A percentile compares a stretch with the other conserved stretches of the same genome.
phyloP scores from a whole-genome alignment of 805 yeast species.

The Starmerella stigmatis region DNA sequence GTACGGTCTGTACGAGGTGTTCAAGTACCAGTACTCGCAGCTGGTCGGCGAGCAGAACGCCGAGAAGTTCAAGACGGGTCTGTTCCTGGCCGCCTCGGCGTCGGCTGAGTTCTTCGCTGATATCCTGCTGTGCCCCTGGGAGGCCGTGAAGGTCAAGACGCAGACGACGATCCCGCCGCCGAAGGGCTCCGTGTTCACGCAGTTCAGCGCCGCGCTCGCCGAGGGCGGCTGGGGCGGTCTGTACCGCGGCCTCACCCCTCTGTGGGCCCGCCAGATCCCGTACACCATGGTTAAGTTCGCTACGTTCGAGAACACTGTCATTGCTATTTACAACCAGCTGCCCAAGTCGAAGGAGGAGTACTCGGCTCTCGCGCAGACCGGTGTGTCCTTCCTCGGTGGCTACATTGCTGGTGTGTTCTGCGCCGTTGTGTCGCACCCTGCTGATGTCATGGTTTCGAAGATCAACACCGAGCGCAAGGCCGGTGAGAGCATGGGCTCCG shows the following conservation, averaged over 20 bases:
- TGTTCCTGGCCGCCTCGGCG: conserved; percentile 77
- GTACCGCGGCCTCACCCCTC: conserved; percentile 80
- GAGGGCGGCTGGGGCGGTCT: conserved; percentile 64
- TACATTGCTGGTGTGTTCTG: conserved; percentile 95
- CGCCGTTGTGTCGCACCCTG: conserved; percentile 93
- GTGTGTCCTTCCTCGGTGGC: conserved; percentile 90
- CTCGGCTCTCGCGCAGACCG: conserved; percentile 69
- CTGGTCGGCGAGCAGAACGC: conserved; percentile 53
- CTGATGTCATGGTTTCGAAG: conserved; percentile 94
- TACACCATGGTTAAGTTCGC: conserved; percentile 97
- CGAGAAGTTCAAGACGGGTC: conserved; percentile 53
- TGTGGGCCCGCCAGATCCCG: conserved; percentile 94
- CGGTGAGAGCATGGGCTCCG: conserved; percentile 54
- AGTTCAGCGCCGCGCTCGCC: conserved; percentile 55
- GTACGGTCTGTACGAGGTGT: conserved; percentile 86
- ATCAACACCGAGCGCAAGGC: conserved; percentile 61
- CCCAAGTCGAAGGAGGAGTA: conserved; percentile 66
- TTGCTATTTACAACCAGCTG: conserved; percentile 57
- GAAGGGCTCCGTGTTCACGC: conserved; percentile 53
- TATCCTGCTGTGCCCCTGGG: conserved; percentile 80
- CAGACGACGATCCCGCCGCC: conserved; percentile 88
- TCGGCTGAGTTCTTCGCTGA: conserved; percentile 92
- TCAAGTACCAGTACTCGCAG: conserved; percentile 68
- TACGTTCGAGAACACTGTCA: conserved; percentile 83
- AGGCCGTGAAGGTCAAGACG: conserved; percentile 85